These are phyloP conservation scores for Zychaea mexicana DNA, from an alignment of 371 early-diverging fungal genomes.

Conservation along the genomic window DNA sequence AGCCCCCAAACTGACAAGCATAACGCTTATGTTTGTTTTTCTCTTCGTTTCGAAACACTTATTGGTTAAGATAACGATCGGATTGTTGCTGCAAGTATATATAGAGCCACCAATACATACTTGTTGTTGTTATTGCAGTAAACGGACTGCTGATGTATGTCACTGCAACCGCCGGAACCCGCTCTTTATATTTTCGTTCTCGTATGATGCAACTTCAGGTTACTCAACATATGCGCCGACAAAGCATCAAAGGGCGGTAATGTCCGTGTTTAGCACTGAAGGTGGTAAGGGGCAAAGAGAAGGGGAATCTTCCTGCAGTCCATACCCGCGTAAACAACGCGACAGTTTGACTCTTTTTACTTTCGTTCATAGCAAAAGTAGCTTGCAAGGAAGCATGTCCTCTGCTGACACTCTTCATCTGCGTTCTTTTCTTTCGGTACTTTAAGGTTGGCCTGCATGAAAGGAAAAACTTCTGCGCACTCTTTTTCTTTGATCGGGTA, in stretches of 20 bases:
- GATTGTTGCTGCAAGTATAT: too few relatives aligned
- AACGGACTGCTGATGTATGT: neutral
- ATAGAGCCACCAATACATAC: too few relatives aligned
- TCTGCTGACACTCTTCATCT: too few relatives aligned
- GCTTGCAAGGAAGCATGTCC: too few relatives aligned
- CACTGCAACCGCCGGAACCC: neutral
- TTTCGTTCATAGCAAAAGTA: too few relatives aligned
- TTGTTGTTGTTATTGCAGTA: too few relatives aligned
- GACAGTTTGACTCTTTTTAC: too few relatives aligned
- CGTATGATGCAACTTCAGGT: constrained; percentile 14
- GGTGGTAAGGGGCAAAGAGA: too few relatives aligned
- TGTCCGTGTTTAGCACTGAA: too few relatives aligned
- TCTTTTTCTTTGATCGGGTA: neutral
- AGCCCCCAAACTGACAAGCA: constrained; percentile 1
- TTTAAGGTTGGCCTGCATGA: neutral
- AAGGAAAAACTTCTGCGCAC: neutral
- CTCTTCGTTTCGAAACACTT: neutral
- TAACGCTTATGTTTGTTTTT: neutral
- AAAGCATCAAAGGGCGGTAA: too few relatives aligned
- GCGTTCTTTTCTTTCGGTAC: neutral
- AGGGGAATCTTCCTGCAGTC: too few relatives aligned
- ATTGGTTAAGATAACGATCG: neutral
- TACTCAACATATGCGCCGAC: constrained; percentile 15
- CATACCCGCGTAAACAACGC: too few relatives aligned
- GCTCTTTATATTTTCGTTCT: neutral